Base-by-base conservation (phyloP, 2,329 filamentous ascomycete genomes). In the Beauveria asiatica region DNA sequence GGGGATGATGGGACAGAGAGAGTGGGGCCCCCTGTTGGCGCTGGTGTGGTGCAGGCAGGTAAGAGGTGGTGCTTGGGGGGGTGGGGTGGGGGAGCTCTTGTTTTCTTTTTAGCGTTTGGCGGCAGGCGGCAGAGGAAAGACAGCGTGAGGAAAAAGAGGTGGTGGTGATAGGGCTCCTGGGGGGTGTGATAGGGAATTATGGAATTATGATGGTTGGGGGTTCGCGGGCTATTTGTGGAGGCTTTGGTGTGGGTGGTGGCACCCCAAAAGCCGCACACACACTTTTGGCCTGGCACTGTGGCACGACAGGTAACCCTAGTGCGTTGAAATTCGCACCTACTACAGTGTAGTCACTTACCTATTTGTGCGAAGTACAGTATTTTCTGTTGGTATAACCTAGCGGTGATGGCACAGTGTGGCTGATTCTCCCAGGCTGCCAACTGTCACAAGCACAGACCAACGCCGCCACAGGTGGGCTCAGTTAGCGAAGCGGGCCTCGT, bases 21-120 rank as follows among this genome's bases (percentile, higher is more conserved):
- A 37, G 49, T 46, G 57, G 57, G 49, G 10, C 57, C 48, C 49
- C 57, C 57, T 59, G 57, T 59, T 60, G 51, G 57, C 57, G 50
- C 42, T 46, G 57, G 25, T 41, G 42, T 42, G 41, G 41, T 42
- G 41, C 17, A 42, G 41, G 41, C 41, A 42, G 41, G 41, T n/a
- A 42, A 9, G 23, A 42, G n/a, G 48, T 50, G 48, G 16, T 46
- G 41, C 51, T 37, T n/a, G n/a, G 41, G 41, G n/a, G n/a, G 27
- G 30, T 13, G 42, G 27, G 48, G 50, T 53, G 51, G 51, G 41
- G 21, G 46, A 27, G 19, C 30, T 33, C 39, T n/a, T 54, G 55
- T 57, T 39, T 57, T 33, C 41, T 57, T 57, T 49, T 57, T 50
- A 57, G 55, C 55, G 55, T 49, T 16, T 41, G 19, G 55, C 55